Evolutionary conservation across 495 filamentous ascomycete species (phyloP).

Genomic region (Lasiosphaeris hirsuta): DNA sequence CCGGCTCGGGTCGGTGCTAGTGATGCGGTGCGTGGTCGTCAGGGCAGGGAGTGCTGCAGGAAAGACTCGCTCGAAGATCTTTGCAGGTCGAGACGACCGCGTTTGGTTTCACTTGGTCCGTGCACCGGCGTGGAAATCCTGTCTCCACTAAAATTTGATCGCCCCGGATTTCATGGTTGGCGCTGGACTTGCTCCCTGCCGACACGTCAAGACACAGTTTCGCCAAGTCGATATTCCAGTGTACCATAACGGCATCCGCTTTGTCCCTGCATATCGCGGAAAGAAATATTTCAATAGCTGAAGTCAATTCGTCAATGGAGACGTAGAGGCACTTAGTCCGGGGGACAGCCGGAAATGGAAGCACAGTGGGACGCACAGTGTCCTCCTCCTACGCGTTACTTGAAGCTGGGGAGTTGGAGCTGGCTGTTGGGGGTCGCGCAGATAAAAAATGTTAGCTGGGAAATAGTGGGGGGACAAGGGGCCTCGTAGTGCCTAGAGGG

Average conservation of each 20-base stretch:
- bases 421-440: not conserved
- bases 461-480: not conserved
- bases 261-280: too few relatives aligned
- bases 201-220: too few relatives aligned
- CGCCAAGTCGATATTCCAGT: too few relatives aligned
- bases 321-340: too few relatives aligned
- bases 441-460: not conserved
- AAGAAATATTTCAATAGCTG: too few relatives aligned
- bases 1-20: not conserved
- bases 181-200: too few relatives aligned
- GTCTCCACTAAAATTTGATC: not conserved
- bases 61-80: not conserved
- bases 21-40: not conserved
- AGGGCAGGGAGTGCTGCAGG: not conserved
- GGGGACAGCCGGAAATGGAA: too few relatives aligned
- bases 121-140: not conserved
- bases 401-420: too few relatives aligned
- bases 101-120: not conserved
- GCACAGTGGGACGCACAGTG: too few relatives aligned
- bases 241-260: too few relatives aligned
- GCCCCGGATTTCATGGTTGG: not conserved
- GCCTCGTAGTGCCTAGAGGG: not conserved
- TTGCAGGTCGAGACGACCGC: slow-evolving; percentile 6
- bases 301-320: too few relatives aligned
- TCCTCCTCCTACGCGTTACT: too few relatives aligned